Conservation (phyloP, 768 basidiomycete species). For the Mycena amicta region DNA sequence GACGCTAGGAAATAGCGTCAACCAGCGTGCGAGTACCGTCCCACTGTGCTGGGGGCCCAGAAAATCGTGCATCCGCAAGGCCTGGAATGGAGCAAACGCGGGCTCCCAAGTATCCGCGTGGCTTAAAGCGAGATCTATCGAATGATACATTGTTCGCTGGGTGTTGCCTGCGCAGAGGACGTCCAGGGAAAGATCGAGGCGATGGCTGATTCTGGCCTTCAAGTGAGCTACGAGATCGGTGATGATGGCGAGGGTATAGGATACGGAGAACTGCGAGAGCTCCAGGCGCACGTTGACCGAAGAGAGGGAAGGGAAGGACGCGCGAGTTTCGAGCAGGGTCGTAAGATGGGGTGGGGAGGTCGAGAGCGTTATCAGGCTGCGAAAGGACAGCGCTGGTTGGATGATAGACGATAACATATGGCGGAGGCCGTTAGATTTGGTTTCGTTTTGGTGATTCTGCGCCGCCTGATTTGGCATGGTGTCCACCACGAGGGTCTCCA, state of each 20-base stretch:
- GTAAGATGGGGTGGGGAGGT: constrained; percentile 5
- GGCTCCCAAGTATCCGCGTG: neutral
- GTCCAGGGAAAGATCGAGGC: neutral
- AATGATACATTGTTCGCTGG: constrained; percentile 5
- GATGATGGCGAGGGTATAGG: neutral
- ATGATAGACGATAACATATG: neutral
- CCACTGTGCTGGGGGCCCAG: neutral
- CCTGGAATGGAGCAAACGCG: neutral
- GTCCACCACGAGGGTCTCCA: neutral
- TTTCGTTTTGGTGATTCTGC: neutral
- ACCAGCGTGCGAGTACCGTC: constrained; percentile 4
- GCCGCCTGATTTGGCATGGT: neutral
- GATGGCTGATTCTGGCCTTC: neutral
- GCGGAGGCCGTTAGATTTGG: neutral
- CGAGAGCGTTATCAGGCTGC: neutral
- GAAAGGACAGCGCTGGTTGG: neutral
- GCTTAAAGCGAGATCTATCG: constrained; percentile 1
- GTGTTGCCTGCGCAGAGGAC: neutral
- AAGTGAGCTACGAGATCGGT: neutral
- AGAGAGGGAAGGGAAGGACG: constrained; percentile 1
- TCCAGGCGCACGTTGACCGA: constrained; percentile 1
- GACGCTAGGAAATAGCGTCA: neutral
- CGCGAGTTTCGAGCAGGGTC: neutral
- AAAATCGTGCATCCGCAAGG: constrained; percentile 5
- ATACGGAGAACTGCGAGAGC: neutral